Conservation (phyloP, 2,329 filamentous ascomycete species). For the Knoxdaviesia capensis region DNA sequence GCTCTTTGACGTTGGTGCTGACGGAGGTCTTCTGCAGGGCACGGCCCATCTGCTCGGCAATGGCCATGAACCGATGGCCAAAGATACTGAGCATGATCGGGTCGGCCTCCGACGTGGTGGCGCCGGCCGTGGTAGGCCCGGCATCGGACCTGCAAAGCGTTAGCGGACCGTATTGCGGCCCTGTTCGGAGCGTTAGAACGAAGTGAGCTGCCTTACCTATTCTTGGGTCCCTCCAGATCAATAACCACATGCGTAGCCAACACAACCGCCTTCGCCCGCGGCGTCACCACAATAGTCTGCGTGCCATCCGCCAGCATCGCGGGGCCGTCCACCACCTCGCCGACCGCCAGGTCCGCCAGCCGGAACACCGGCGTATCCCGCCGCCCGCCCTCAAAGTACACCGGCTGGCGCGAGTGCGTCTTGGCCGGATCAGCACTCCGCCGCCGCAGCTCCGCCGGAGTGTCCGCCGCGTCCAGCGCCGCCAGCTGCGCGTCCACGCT, state of each 20-base stretch:
- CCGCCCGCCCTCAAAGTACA: conserved; percentile 73
- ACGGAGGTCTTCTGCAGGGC: conserved; percentile 65
- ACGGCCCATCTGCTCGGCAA: conserved; percentile 69
- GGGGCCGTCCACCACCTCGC: conserved; percentile 56
- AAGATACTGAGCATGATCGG: conserved; percentile 67
- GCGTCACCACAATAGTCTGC: conserved; percentile 82
- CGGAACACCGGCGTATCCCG: conserved; percentile 66
- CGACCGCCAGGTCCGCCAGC: conserved; percentile 51
- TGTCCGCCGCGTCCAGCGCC: conserved; percentile 11
- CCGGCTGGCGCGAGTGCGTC: conserved; percentile 42
- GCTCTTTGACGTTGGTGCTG: conserved; percentile 65
- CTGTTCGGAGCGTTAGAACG: neutral
- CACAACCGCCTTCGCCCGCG: conserved; percentile 53
- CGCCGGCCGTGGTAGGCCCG: neutral
- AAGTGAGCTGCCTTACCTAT: conserved; percentile 9
- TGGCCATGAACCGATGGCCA: conserved; percentile 68
- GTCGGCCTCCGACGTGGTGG: conserved; percentile 19
- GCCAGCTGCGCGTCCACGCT: conserved; percentile 72
- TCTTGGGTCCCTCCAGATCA: conserved; percentile 44
- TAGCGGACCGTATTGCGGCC: neutral
- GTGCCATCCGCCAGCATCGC: conserved; percentile 75
- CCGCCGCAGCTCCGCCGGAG: conserved; percentile 24
- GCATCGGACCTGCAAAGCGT: too few species aligned
- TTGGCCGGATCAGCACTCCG: conserved; percentile 36
- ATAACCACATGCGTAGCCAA: conserved; percentile 80